Evolutionary conservation across 345 rosid species (phyloP).

Genomic region (Triadica sebifera): DNA sequence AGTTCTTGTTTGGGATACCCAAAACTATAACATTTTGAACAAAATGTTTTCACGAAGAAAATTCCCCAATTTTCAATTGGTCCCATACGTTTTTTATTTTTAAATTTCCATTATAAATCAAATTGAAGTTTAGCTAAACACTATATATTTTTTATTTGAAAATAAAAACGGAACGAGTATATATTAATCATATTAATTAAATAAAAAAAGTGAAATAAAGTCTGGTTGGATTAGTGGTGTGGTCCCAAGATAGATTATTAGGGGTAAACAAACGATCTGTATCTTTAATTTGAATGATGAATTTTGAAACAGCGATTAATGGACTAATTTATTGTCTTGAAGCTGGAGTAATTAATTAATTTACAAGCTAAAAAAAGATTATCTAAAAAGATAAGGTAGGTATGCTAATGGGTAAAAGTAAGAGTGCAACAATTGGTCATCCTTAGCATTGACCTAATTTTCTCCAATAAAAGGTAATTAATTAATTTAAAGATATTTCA

Average conservation of each 20-base stretch:
- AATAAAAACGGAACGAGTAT: too few species aligned
- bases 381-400: constrained; percentile 30
- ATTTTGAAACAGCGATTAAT: neutral
- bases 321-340: too few species aligned
- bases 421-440: constrained; percentile 21
- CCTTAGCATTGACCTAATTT: constrained; percentile 26
- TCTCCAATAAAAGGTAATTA: neutral
- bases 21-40: too few species aligned
- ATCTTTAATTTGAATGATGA: neutral
- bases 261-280: neutral
- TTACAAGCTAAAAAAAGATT: neutral
- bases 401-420: constrained; percentile 15
- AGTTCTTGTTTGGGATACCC: too few species aligned
- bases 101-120: too few species aligned
- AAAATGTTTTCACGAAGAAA: too few species aligned
- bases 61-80: too few species aligned
- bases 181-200: too few species aligned
- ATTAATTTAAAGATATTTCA: too few species aligned
- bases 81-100: too few species aligned
- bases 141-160: too few species aligned
- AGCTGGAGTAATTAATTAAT: neutral
- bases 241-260: constrained; percentile 9
- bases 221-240: neutral
- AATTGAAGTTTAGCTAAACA: too few species aligned
- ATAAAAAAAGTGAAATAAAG: neutral